These are phyloP conservation scores for Chaetomium olivaceum DNA, from an alignment of 2,329 filamentous ascomycete species.

Conservation along the genomic window DNA sequence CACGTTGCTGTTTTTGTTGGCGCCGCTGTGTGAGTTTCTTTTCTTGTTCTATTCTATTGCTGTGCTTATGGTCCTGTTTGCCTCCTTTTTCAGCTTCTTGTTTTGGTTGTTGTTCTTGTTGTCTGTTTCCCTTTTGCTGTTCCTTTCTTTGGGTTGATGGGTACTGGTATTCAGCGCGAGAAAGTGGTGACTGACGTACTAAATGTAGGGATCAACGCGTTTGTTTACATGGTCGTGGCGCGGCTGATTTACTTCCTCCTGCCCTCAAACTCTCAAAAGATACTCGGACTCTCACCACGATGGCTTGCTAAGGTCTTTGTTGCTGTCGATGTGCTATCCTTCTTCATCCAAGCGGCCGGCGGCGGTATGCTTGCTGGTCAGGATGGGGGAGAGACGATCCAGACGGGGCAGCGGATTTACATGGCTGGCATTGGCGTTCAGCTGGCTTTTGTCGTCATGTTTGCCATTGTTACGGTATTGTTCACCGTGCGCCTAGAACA, in stretches of 20 bases:
- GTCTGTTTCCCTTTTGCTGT: not conserved
- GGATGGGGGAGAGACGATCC: not conserved
- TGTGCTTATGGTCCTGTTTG: too few relatives aligned
- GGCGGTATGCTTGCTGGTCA: not conserved
- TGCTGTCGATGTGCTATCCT: not conserved
- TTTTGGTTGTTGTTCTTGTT: too few relatives aligned
- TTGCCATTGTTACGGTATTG: not conserved
- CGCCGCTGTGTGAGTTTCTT: not conserved
- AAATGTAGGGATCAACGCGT: not conserved
- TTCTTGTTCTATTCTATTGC: too few relatives aligned
- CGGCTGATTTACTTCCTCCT: not conserved
- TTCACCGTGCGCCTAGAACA: not conserved
- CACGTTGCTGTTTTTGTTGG: not conserved
- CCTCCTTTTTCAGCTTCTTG: too few relatives aligned
- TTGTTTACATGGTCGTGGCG: not conserved
- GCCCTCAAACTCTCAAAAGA: not conserved
- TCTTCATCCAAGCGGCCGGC: not conserved
- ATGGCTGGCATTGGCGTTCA: not conserved
- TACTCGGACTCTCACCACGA: not conserved
- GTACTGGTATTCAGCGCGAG: not conserved
- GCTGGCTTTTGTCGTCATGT: not conserved
- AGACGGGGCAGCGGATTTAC: not conserved
- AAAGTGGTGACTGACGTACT: not conserved
- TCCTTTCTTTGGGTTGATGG: too few relatives aligned
- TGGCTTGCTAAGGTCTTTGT: not conserved